phyloP scores from a whole-genome alignment of 139 green algal genomes.

The Tetraselmis chui region DNA sequence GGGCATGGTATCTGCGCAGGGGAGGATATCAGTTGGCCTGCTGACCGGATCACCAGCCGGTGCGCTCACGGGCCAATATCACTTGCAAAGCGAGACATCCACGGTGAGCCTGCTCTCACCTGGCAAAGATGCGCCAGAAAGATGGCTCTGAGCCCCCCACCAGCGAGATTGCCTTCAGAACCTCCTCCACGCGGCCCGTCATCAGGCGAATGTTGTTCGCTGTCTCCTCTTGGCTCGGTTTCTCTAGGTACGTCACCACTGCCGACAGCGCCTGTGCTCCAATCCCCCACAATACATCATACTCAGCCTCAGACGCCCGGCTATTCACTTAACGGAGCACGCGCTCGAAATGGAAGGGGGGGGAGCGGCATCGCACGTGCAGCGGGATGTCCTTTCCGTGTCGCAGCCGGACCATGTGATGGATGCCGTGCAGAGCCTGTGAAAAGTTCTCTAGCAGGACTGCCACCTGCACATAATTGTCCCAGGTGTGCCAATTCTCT shows the following conservation, averaged over 20 bases:
- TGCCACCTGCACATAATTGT: conserved; percentile 68
- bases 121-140: background rate
- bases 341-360: too few relatives aligned
- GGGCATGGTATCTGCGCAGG: background rate
- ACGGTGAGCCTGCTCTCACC: too few relatives aligned
- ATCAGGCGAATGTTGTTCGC: background rate
- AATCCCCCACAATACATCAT: too few relatives aligned
- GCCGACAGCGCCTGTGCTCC: background rate
- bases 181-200: background rate
- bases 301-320: too few relatives aligned
- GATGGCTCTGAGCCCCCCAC: background rate
- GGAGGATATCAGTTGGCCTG: too few relatives aligned
- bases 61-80: too few relatives aligned
- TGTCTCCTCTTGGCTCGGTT: background rate
- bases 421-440: background rate
- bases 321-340: too few relatives aligned
- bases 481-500: conserved; percentile 84
- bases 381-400: background rate
- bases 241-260: background rate
- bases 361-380: background rate
- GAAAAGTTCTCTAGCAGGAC: background rate
- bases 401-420: background rate
- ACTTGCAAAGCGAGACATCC: too few relatives aligned
- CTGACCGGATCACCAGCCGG: too few relatives aligned
- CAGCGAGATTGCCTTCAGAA: background rate